Base-by-base conservation (phyloP, 345 rosid species). In the Boechera stricta region DNA sequence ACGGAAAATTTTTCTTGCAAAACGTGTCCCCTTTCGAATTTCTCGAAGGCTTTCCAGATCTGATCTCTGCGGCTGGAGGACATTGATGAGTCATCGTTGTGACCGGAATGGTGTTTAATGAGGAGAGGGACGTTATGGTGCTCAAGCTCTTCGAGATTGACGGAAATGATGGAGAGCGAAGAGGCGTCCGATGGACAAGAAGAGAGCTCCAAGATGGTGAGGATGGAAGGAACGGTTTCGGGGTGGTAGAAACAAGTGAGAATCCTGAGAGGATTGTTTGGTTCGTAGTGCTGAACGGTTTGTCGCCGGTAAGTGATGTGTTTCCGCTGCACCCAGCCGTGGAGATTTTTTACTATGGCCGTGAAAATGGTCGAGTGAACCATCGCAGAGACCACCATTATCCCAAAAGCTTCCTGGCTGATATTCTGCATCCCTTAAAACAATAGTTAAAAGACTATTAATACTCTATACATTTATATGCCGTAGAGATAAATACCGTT, bases 241-340 rank as follows among this genome's bases (percentile, higher is more conserved):
- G 49, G 64, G 18, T 82, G 49, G 13, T 69, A 69, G 71, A 82
- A 61, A 53, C 83, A 82, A 29, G 83, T 71, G 63, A 85, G 76
- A 42, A 85, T 42, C 44, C 64, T 73, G 5, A 85, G 75, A 49
- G 72, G 81, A 0, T 49, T 18, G 24, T 44, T 1, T 13, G n/a
- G 71, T 21, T 51, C 39, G 13, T 13, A 41, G 49, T 83, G 69
- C 44, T 76, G 69, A 39, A 85, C 33, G 0, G 82, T 76, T 33
- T 65, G 75, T 49, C 57, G 65, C 48, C 33, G 35, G 38, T 76
- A 79, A 29, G 77, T 78, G 36, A 73, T 18, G 38, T 78, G 78
- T 62, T 62, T 83, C 8, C 52, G 69, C 59, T 70, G 84, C 9
- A 75, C 71, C 71, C 81, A 82, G 15, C 72, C 79, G 39, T 83